Conservation (phyloP, 768 basidiomycete species). For the Clathrus columnatus region DNA sequence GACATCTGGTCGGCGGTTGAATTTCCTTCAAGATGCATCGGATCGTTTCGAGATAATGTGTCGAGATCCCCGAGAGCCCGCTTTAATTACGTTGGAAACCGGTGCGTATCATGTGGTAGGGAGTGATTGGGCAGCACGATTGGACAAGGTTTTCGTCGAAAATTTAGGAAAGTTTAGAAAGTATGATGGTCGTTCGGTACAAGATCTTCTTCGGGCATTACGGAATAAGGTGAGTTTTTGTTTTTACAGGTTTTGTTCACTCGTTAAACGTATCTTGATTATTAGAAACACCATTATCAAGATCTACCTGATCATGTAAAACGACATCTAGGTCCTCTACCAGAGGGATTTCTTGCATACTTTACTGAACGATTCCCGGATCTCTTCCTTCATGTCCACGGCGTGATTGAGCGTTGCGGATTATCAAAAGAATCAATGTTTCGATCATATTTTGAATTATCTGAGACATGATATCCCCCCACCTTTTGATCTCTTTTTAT, state of each 20-base stretch:
- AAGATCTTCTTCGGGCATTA: constrained; percentile 86
- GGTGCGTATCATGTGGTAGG: constrained; percentile 68
- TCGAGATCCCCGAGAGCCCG: constrained; percentile 76
- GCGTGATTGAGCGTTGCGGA: constrained; percentile 65
- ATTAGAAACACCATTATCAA: constrained; percentile 96
- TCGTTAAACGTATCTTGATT: neutral
- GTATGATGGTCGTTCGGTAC: constrained; percentile 85
- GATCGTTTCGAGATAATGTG: constrained; percentile 98
- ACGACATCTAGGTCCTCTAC: constrained; percentile 81
- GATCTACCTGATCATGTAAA: constrained; percentile 91
- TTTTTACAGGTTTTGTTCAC: neutral
- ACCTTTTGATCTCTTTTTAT: neutral
- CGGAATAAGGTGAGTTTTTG: constrained; percentile 74
- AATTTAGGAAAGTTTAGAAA: constrained; percentile 97
- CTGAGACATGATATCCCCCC: constrained; percentile 24
- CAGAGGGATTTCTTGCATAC: constrained; percentile 85
- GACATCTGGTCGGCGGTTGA: constrained; percentile 76
- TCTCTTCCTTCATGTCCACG: constrained; percentile 86
- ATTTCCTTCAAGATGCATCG: constrained; percentile 95
- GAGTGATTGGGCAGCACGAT: constrained; percentile 77
- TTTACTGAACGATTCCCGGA: constrained; percentile 90
- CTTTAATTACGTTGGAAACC: constrained; percentile 66
- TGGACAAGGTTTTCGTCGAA: constrained; percentile 87
- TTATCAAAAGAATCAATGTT: constrained; percentile 85
- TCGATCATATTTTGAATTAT: constrained; percentile 75